phyloP scores from a whole-genome alignment of 768 basidiomycete species.

The Termitomyces heimii region DNA sequence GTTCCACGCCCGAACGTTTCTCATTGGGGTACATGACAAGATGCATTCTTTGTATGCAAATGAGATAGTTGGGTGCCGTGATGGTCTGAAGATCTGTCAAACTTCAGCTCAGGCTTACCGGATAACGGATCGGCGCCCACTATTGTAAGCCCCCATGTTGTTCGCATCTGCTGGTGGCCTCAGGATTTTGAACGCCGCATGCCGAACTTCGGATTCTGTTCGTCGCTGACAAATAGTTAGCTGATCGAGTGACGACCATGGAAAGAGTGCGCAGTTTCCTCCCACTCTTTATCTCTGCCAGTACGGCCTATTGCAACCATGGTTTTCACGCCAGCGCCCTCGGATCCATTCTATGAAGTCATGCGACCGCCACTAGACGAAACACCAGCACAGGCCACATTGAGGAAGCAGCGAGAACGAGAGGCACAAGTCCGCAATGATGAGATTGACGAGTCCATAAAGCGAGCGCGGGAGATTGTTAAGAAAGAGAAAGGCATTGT shows the following conservation, averaged over 20 bases:
- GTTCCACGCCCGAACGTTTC: not conserved
- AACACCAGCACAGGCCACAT: slow-evolving; percentile 43
- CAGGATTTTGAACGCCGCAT: not conserved
- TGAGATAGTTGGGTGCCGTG: not conserved
- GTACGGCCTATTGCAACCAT: slow-evolving; percentile 15
- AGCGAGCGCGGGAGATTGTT: slow-evolving; percentile 34
- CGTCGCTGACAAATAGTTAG: slow-evolving; percentile 1
- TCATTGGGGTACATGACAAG: not conserved
- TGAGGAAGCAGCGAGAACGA: slow-evolving; percentile 38
- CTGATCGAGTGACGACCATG: not conserved
- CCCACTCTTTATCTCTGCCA: slow-evolving; percentile 8
- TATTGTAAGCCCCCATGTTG: not conserved
- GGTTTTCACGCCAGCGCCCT: slow-evolving; percentile 28
- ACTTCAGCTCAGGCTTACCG: not conserved
- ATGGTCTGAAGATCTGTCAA: not conserved
- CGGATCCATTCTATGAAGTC: slow-evolving; percentile 39
- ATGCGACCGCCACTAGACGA: slow-evolving; percentile 48
- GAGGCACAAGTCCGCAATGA: slow-evolving; percentile 46
- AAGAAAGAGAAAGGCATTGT: slow-evolving; percentile 43
- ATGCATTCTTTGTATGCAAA: not conserved
- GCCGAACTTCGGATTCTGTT: not conserved
- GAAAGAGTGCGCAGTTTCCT: not conserved
- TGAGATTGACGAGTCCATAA: slow-evolving; percentile 56
- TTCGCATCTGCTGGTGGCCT: not conserved
- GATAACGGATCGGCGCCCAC: not conserved